Evolutionary conservation across 164 flowering plant species (phyloP), one percentile per base, ranked within the genome.

Genomic region (Euptelea pleiosperma): DNA sequence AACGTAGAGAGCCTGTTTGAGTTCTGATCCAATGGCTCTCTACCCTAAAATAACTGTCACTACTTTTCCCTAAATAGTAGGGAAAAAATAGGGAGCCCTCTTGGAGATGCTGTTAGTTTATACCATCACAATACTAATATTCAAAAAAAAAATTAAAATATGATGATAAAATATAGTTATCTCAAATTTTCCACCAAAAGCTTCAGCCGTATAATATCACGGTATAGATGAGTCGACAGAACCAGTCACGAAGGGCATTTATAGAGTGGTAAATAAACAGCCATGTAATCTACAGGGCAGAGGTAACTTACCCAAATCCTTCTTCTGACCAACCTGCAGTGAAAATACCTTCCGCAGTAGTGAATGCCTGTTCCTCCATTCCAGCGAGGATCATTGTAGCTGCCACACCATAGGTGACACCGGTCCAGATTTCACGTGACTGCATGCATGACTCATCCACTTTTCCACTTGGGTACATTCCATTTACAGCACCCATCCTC

Each of bases 361-460:
- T 72, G 63, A 90, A 87, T 6, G 74, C 97, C 52, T 90, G 70
- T 48, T 87, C 82, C 63, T 85, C 87, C 93, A 84, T 81, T 26
- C 89, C 93, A 31, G 84, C 72, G 63, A 74, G 82, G 50, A 90
- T 84, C 97, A 87, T 87, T 1, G 79, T 87, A 21, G 97, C 86
- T 15, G 97, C 91, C 24, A 79, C 85, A 18, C 71, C 89, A 60
- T 90, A 90, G 26, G 95, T 90, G 39, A 90, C 97, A 55, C 97
- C 95, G 9, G 93, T 74, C 97, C 97, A 90, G 53, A 90, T 84
- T 73, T 90, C 97, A 54, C 95, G 92, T 19, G 95, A 90, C 65
- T 90, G 97, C 97, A 90, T 90, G 69, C 97, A 90, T 3, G 91
- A 62, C 47, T 85, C 93, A 69, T 90, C 95, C 48, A 90, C 89